phyloP scores from a whole-genome alignment of 2,329 filamentous ascomycete species.

The Exophiala sp. region DNA sequence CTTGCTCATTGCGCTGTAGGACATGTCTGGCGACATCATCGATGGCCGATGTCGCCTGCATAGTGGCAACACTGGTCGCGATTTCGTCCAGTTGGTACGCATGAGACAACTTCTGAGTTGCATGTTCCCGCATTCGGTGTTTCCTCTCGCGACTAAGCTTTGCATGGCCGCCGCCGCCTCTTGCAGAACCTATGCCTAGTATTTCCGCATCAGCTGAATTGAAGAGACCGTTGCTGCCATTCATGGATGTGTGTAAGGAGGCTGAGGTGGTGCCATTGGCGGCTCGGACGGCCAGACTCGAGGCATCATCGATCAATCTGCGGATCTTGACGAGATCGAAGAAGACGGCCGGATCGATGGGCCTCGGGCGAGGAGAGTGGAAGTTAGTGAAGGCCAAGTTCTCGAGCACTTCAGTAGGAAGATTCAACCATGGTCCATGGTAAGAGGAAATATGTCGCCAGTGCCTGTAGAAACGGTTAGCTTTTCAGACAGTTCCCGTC shows the following conservation, averaged over 20 bases:
- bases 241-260: conserved; percentile 52
- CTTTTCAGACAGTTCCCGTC: not conserved
- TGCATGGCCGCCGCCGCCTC: conserved; percentile 51
- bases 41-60: conserved; percentile 71
- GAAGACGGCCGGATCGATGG: conserved; percentile 73
- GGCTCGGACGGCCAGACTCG: conserved; percentile 68
- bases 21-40: conserved; percentile 71
- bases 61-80: conserved; percentile 72
- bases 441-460: conserved; percentile 82
- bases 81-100: conserved; percentile 80
- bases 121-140: conserved; percentile 73
- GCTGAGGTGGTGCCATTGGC: conserved; percentile 66
- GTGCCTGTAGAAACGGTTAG: conserved; percentile 50
- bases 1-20: conserved; percentile 60
- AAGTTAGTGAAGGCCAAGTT: conserved; percentile 73
- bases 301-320: conserved; percentile 71
- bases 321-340: conserved; percentile 81
- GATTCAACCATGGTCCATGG: conserved; percentile 75
- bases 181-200: conserved; percentile 52
- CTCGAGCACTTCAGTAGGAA: conserved; percentile 72
- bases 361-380: conserved; percentile 66
- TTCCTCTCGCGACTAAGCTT: conserved; percentile 71
- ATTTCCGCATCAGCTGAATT: conserved; percentile 47
- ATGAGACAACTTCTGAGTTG: conserved; percentile 67
- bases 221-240: conserved; percentile 47